Conservation (phyloP, 2,329 filamentous ascomycete genomes). For the Neofusicoccum kwambonambiense region DNA sequence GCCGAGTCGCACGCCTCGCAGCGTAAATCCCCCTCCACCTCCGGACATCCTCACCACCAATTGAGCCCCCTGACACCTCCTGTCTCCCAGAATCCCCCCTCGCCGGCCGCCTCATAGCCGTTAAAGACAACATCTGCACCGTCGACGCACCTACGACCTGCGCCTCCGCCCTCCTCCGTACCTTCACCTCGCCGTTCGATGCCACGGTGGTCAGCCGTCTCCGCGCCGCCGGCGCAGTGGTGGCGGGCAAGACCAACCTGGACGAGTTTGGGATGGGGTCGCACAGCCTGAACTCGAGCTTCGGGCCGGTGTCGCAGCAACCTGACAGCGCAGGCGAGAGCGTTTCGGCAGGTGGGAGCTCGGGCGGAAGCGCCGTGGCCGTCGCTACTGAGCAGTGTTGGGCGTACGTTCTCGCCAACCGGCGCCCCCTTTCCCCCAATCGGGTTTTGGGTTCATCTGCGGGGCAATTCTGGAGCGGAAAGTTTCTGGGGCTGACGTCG, state of each 20-base stretch:
- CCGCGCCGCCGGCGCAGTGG: conserved; percentile 58
- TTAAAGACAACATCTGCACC: conserved; percentile 55
- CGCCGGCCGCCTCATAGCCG: conserved; percentile 40
- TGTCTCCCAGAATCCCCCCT: conserved; percentile 20
- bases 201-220: conserved; percentile 76
- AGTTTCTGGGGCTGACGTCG: too few species aligned
- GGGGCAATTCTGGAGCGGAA: too few species aligned
- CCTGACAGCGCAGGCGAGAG: conserved; percentile 30
- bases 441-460: background rate
- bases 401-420: conserved; percentile 44
- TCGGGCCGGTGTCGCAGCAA: conserved; percentile 53
- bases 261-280: conserved; percentile 98
- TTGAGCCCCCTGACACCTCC: background rate
- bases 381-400: conserved; percentile 65
- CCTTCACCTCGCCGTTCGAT: conserved; percentile 73
- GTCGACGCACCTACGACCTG: conserved; percentile 66
- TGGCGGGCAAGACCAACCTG: conserved; percentile 84
- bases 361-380: conserved; percentile 87
- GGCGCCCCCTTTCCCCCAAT: too few species aligned
- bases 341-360: conserved; percentile 78
- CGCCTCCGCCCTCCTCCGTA: conserved; percentile 68
- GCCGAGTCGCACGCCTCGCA: conserved; percentile 20
- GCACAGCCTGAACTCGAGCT: conserved; percentile 67
- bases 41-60: background rate
- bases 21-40: background rate